Percentiles rank a stretch among this genome's conserved stretches.
phyloP scores from a whole-genome alignment of 768 basidiomycete genomes.

The Phanerodontia chrysosporium region DNA sequence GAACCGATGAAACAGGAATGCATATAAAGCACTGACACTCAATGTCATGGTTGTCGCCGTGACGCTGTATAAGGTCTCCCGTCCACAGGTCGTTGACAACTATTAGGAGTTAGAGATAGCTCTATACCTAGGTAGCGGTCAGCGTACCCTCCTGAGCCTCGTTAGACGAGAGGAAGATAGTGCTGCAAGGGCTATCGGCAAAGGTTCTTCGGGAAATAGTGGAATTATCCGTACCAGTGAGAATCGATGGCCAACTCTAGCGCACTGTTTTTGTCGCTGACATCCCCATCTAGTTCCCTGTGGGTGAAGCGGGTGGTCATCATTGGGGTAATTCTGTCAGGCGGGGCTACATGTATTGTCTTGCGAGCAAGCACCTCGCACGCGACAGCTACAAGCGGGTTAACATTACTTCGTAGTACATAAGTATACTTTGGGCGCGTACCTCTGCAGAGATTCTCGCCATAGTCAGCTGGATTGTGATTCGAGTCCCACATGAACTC shows the following conservation, averaged over 20 bases:
- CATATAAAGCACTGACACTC: conserved; percentile 73
- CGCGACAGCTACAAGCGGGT: conserved; percentile 50
- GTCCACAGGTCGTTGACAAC: conserved; percentile 82
- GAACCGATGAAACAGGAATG: too few relatives aligned
- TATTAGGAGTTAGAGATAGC: conserved; percentile 24
- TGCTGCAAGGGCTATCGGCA: conserved; percentile 35
- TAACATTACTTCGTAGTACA: neutral
- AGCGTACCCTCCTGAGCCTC: conserved; percentile 76
- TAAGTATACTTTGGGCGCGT: conserved; percentile 13
- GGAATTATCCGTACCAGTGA: conserved; percentile 54
- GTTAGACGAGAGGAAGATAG: conserved; percentile 79
- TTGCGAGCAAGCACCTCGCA: conserved; percentile 83
- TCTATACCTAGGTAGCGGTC: neutral
- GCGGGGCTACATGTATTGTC: conserved; percentile 66
- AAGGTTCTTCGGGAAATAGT: neutral
- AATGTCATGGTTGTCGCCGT: conserved; percentile 70
- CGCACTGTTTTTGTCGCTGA: conserved; percentile 69
- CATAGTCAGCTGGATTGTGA: conserved; percentile 79
- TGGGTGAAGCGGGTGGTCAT: conserved; percentile 80
- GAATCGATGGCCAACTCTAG: conserved; percentile 92
- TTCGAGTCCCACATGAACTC: conserved; percentile 83
- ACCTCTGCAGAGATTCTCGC: conserved; percentile 82
- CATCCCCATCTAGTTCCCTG: conserved; percentile 68
- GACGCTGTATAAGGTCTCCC: conserved; percentile 76
- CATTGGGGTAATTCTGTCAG: conserved; percentile 60